phyloP scores from a whole-genome alignment of 441 rosid species.

The Viola pubescens region DNA sequence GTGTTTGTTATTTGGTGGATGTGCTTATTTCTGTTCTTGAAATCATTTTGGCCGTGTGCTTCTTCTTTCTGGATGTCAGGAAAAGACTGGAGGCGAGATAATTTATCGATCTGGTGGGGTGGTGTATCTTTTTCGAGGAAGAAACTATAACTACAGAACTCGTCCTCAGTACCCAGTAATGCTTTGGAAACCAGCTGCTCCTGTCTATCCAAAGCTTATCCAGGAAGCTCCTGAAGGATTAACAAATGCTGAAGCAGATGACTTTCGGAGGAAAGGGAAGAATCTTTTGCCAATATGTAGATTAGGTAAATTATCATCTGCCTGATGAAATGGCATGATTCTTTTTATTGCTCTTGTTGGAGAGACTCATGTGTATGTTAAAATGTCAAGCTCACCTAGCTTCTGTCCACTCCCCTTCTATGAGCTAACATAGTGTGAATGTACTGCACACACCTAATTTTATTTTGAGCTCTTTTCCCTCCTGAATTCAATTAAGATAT shows the following conservation, averaged over 20 bases:
- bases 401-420: not conserved
- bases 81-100: constrained; percentile 72
- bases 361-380: no score
- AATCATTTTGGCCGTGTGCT: not conserved
- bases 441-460: not conserved
- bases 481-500: not conserved
- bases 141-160: constrained; percentile 65
- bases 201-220: constrained; percentile 87
- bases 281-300: constrained; percentile 71
- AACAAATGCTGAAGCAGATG: constrained; percentile 62
- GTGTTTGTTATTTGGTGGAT: not conserved
- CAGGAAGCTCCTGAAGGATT: constrained; percentile 84
- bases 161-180: constrained; percentile 76
- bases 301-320: constrained; percentile 39
- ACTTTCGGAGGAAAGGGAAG: constrained; percentile 58
- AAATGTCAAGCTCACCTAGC: not conserved
- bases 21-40: not conserved
- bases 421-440: not conserved
- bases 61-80: constrained; percentile 31
- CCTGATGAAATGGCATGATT: no score
- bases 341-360: no score
- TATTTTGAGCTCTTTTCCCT: not conserved
- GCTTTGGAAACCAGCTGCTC: constrained; percentile 97
- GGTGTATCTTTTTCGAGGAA: constrained; percentile 76
- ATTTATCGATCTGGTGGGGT: constrained; percentile 74